These are phyloP conservation scores for Nannizziopsis arthrosporioides DNA, from an alignment of 2,329 filamentous ascomycete species.

Conservation along the genomic window DNA sequence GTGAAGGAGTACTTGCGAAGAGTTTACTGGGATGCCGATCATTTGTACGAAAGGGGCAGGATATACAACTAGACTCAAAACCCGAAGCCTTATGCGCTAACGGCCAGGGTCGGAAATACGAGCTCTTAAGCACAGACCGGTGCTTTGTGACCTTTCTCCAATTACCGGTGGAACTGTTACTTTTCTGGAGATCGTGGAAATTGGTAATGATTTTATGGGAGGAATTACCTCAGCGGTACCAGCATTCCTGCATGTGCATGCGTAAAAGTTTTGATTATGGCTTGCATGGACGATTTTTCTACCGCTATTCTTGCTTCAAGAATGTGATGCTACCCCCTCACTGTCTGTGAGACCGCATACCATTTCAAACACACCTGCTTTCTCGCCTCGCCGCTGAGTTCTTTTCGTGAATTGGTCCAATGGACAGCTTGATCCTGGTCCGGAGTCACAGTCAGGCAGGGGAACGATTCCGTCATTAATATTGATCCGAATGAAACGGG, in stretches of 20 bases:
- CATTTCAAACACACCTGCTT: slow-evolving; percentile 39
- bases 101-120: not conserved
- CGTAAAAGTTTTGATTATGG: too few relatives aligned
- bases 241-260: too few relatives aligned
- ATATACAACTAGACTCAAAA: slow-evolving; percentile 38
- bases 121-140: not conserved
- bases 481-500: slow-evolving; percentile 41
- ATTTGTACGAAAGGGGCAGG: slow-evolving; percentile 36
- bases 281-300: too few relatives aligned
- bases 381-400: slow-evolving; percentile 31
- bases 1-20: slow-evolving; percentile 36
- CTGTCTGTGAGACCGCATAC: slow-evolving; percentile 38
- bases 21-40: slow-evolving; percentile 37
- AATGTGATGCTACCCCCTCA: slow-evolving; percentile 38
- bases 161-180: too few relatives aligned
- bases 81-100: not conserved
- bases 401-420: slow-evolving; percentile 34
- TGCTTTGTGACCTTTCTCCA: too few relatives aligned
- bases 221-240: too few relatives aligned
- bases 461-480: slow-evolving; percentile 47
- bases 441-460: slow-evolving; percentile 37
- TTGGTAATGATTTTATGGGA: too few relatives aligned
- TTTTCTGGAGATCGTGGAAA: too few relatives aligned
- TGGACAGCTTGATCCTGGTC: slow-evolving; percentile 40
- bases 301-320: slow-evolving; percentile 33